These are phyloP conservation scores for Wallacemonas sp. DNA, from an alignment of 208 protist species.

Conservation along the genomic window DNA sequence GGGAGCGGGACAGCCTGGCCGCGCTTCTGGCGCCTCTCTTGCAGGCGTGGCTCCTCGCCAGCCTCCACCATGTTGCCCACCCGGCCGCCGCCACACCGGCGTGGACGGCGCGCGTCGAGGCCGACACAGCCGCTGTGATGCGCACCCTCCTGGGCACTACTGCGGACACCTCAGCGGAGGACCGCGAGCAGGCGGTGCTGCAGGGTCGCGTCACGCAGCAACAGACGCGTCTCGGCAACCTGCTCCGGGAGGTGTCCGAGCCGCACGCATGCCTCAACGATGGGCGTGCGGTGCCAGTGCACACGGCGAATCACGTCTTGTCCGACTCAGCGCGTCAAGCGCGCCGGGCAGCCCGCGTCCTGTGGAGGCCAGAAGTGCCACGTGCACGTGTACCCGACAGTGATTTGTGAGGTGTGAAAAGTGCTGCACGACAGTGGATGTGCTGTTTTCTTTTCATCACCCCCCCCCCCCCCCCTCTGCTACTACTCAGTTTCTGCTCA, in stretches of 20 bases:
- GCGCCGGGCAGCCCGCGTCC: background rate
- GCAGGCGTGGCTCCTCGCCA: background rate
- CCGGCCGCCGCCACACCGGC: background rate
- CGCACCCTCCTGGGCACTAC: background rate
- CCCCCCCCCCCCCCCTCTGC: too few relatives aligned
- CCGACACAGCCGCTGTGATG: background rate
- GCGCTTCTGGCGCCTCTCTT: background rate
- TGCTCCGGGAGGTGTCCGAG: background rate
- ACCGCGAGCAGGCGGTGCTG: background rate
- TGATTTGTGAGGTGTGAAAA: too few relatives aligned
- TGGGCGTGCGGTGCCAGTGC: background rate
- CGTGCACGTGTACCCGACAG: background rate
- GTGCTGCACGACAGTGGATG: too few relatives aligned
- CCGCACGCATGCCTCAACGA: background rate
- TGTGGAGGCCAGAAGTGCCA: background rate
- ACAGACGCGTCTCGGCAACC: background rate
- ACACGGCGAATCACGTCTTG: background rate
- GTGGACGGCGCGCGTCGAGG: background rate
- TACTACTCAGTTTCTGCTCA: too few relatives aligned
- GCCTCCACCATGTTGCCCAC: background rate
- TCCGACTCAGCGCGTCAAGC: background rate
- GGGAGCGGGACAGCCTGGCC: constrained; percentile 2
- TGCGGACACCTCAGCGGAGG: background rate
- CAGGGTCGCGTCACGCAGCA: background rate
- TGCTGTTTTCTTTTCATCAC: too few relatives aligned